These are phyloP conservation scores for Sugiyamaella grinbergsii DNA, from an alignment of 1,139 yeast genomes.

Conservation along the genomic window DNA sequence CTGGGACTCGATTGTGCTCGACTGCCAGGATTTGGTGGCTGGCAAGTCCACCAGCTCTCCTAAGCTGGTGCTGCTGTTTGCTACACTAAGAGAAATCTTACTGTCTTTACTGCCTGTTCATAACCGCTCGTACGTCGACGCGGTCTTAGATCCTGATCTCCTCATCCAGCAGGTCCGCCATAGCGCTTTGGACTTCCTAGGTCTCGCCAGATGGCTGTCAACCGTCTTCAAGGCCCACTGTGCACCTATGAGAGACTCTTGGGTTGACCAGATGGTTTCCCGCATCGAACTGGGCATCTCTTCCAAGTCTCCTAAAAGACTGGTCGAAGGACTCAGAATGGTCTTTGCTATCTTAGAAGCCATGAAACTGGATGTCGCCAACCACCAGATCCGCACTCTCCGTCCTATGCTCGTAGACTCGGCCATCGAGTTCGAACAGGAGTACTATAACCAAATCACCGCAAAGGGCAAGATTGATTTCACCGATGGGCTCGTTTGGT, in stretches of 20 bases:
- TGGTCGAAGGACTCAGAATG: slow-evolving; percentile 77
- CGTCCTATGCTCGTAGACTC: slow-evolving; percentile 85
- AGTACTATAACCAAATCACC: slow-evolving; percentile 75
- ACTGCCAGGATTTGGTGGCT: slow-evolving; percentile 45
- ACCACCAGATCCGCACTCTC: slow-evolving; percentile 84
- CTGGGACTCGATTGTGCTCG: slow-evolving; percentile 76
- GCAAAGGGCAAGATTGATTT: slow-evolving; percentile 67
- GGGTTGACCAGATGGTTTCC: slow-evolving; percentile 84
- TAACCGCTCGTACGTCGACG: slow-evolving; percentile 69
- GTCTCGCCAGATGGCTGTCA: slow-evolving; percentile 70
- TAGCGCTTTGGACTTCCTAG: slow-evolving; percentile 67
- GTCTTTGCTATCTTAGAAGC: slow-evolving; percentile 86
- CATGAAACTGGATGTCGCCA: slow-evolving; percentile 95
- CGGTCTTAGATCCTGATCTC: slow-evolving; percentile 76
- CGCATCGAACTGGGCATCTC: slow-evolving; percentile 64
- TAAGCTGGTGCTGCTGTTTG: slow-evolving; percentile 66
- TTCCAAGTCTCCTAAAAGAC: slow-evolving; percentile 53
- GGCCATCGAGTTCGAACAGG: slow-evolving; percentile 90
- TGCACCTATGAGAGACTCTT: slow-evolving; percentile 92
- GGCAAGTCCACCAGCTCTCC: slow-evolving; percentile 32
- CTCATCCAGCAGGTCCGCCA: slow-evolving; percentile 73
- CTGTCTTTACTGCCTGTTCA: slow-evolving; percentile 75
- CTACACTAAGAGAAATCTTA: slow-evolving; percentile 75
- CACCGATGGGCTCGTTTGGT: slow-evolving; percentile 69
- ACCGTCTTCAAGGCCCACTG: slow-evolving; percentile 77